phyloP scores from a whole-genome alignment of 805 yeast genomes.

The Kazachstania martiniae region DNA sequence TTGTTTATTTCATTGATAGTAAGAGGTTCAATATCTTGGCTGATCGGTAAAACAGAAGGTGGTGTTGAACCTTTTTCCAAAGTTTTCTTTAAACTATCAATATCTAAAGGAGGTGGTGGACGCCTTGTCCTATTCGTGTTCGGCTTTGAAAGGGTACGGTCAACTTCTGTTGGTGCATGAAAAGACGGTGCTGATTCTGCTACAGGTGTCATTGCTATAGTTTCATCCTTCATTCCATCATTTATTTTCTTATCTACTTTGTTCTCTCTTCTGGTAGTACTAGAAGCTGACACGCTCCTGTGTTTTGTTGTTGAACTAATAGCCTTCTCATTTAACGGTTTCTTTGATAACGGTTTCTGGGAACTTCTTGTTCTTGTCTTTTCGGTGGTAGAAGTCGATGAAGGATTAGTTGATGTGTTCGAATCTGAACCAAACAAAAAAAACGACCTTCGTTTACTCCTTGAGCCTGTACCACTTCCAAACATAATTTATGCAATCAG shows the following conservation, averaged over 20 bases:
- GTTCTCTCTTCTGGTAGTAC: not conserved
- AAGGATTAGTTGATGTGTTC: not conserved
- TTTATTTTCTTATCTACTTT: not conserved
- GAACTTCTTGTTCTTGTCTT: constrained; percentile 1
- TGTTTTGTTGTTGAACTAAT: not conserved
- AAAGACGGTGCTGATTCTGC: not conserved
- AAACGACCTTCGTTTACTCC: constrained; percentile 12
- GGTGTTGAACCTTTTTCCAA: not conserved
- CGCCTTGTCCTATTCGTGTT: constrained; percentile 5
- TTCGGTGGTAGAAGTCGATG: not conserved
- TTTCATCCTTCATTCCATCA: not conserved
- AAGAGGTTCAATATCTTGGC: not conserved
- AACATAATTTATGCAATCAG: too few species aligned
- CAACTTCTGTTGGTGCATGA: not conserved
- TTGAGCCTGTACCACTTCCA: constrained; percentile 7
- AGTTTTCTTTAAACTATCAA: constrained; percentile 6
- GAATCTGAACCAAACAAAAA: constrained; percentile 10
- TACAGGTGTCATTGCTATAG: not conserved
- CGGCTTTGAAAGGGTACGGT: too few species aligned
- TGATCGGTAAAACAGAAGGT: not conserved
- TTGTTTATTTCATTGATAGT: not conserved
- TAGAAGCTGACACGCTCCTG: not conserved
- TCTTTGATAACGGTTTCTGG: constrained; percentile 4
- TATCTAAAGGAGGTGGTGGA: constrained; percentile 19
- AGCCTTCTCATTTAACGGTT: constrained; percentile 1